These are phyloP conservation scores for Heteromeles arbutifolia DNA, from an alignment of 306 rosid genomes.

Conservation along the genomic window DNA sequence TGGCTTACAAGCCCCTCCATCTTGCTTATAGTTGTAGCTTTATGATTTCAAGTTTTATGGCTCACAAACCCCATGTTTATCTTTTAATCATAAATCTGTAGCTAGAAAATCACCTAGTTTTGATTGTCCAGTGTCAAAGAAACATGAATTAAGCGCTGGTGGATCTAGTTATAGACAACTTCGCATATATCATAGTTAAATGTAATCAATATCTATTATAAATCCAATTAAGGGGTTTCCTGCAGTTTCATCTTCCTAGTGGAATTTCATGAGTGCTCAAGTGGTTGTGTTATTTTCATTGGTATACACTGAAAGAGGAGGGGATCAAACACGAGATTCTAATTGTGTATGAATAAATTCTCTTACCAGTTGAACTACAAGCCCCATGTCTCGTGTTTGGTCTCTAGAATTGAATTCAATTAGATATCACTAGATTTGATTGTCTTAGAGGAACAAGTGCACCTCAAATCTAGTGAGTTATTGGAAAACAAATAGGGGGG, in stretches of 20 bases:
- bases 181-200: not conserved
- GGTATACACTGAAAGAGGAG: not conserved
- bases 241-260: not conserved
- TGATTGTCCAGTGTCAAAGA: not conserved
- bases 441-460: no score
- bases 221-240: not conserved
- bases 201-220: not conserved
- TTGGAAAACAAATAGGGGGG: no score
- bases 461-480: no score
- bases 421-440: not conserved
- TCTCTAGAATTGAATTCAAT: not conserved
- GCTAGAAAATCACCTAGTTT: not conserved
- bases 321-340: not conserved
- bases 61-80: not conserved
- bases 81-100: not conserved
- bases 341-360: not conserved
- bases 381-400: not conserved
- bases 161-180: not conserved
- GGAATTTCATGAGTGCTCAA: not conserved
- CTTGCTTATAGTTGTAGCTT: constrained; percentile 23
- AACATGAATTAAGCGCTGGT: not conserved
- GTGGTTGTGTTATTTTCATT: not conserved
- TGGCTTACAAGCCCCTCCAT: constrained; percentile 45
- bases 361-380: not conserved
- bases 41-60: not conserved